Conservation (phyloP, 768 basidiomycete genomes). For the Neoboletus brunneissimus region DNA sequence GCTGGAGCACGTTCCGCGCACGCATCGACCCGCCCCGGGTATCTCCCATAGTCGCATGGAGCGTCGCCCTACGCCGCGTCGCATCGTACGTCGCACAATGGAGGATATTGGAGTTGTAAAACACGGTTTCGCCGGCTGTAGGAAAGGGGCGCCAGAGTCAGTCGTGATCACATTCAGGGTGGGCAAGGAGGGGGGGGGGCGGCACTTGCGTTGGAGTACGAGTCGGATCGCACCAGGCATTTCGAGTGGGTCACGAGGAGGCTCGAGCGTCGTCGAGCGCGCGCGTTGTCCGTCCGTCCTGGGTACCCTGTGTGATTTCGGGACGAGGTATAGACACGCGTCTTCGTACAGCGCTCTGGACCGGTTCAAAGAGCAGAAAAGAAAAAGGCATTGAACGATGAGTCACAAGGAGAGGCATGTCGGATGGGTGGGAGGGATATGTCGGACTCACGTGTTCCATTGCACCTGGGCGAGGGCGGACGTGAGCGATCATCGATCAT, state of each 20-base stretch:
- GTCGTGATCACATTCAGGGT: too few relatives aligned
- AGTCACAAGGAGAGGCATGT: not conserved
- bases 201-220: conserved; percentile 52
- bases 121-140: conserved; percentile 67
- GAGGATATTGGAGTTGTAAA: conserved; percentile 78
- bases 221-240: conserved; percentile 70
- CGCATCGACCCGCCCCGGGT: conserved; percentile 57
- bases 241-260: conserved; percentile 55
- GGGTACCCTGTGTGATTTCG: conserved; percentile 58
- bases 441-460: conserved; percentile 68
- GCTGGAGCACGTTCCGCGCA: conserved; percentile 73
- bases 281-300: conserved; percentile 57
- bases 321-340: conserved; percentile 68
- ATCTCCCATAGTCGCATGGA: conserved; percentile 70
- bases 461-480: conserved; percentile 48
- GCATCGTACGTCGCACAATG: conserved; percentile 68
- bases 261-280: conserved; percentile 47
- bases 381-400: too few relatives aligned
- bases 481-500: not conserved
- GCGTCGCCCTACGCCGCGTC: conserved; percentile 51
- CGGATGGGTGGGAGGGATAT: not conserved
- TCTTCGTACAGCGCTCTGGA: conserved; percentile 57
- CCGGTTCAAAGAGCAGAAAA: too few relatives aligned
- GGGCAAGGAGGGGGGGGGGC: too few relatives aligned
- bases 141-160: not conserved